Conservation (phyloP, 2,329 filamentous ascomycete genomes). For the Claviceps fusiformis region DNA sequence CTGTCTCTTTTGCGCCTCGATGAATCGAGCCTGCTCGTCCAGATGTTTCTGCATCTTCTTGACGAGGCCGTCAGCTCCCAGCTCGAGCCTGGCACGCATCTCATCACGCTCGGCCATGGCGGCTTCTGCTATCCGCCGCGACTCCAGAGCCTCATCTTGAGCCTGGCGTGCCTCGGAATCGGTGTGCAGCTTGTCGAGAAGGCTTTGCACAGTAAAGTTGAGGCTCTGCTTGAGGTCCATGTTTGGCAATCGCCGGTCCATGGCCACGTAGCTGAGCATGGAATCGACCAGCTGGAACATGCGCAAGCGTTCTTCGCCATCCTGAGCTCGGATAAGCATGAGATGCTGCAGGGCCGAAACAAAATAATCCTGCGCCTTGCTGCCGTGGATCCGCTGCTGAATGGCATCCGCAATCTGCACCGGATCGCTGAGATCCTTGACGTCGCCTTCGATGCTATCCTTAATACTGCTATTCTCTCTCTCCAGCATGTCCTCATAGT, state of each 20-base stretch:
- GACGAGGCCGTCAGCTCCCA: constrained; percentile 87
- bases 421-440: constrained; percentile 86
- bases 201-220: constrained; percentile 90
- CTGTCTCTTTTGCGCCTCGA: constrained; percentile 76
- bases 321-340: constrained; percentile 79
- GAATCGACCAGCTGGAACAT: constrained; percentile 97
- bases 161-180: constrained; percentile 89
- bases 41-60: constrained; percentile 85
- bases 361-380: constrained; percentile 87
- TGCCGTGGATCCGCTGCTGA: constrained; percentile 68
- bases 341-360: constrained; percentile 90
- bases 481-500: constrained; percentile 95
- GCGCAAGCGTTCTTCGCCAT: constrained; percentile 77
- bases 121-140: constrained; percentile 84
- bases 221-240: constrained; percentile 97
- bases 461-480: constrained; percentile 81
- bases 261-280: constrained; percentile 98
- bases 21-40: constrained; percentile 83
- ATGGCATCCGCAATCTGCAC: constrained; percentile 91
- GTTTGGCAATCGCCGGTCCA: constrained; percentile 89
- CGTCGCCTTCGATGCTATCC: constrained; percentile 71
- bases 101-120: constrained; percentile 95
- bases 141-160: constrained; percentile 80
- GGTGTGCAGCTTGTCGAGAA: constrained; percentile 91
- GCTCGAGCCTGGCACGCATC: constrained; percentile 73